These are phyloP conservation scores for Dunaliella salina DNA, from an alignment of 163 green algal species.

Conservation along the genomic window DNA sequence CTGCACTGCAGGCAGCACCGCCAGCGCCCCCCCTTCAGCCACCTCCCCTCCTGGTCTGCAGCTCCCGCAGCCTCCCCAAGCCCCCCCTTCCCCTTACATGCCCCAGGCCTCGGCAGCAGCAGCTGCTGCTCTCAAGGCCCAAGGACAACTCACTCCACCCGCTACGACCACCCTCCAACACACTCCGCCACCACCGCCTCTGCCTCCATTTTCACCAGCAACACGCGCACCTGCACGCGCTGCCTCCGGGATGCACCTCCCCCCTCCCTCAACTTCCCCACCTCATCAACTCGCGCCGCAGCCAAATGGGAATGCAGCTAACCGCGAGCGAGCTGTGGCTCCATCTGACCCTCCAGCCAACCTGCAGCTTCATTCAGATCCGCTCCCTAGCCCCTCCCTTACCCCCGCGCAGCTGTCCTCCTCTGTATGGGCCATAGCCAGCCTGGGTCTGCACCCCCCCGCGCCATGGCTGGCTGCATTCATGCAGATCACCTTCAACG, in stretches of 20 bases:
- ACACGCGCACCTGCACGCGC: too few species aligned
- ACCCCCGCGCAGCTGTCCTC: constrained; percentile 5
- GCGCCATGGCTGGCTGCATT: constrained; percentile 7
- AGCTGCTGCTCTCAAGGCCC: not conserved
- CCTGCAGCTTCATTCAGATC: not conserved
- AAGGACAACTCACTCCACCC: not conserved
- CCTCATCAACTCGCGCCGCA: too few species aligned
- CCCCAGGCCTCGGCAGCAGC: too few species aligned
- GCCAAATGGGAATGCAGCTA: too few species aligned
- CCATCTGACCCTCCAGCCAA: not conserved
- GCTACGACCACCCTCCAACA: not conserved
- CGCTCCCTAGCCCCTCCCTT: not conserved
- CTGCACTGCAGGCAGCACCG: not conserved
- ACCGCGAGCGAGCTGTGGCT: too few species aligned
- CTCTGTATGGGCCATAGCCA: constrained; percentile 9
- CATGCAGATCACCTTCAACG: not conserved
- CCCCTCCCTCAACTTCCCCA: too few species aligned
- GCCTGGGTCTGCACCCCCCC: constrained; percentile 7
- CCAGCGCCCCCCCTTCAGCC: not conserved
- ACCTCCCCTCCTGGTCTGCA: not conserved
- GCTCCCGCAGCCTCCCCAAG: not conserved
- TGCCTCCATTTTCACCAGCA: not conserved
- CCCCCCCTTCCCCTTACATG: not conserved
- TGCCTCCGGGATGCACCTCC: too few species aligned
- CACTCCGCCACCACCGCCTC: not conserved